Evolutionary conservation across 108 stramenopile genomes (phyloP).

Genomic region (Bacterosira constricta): DNA sequence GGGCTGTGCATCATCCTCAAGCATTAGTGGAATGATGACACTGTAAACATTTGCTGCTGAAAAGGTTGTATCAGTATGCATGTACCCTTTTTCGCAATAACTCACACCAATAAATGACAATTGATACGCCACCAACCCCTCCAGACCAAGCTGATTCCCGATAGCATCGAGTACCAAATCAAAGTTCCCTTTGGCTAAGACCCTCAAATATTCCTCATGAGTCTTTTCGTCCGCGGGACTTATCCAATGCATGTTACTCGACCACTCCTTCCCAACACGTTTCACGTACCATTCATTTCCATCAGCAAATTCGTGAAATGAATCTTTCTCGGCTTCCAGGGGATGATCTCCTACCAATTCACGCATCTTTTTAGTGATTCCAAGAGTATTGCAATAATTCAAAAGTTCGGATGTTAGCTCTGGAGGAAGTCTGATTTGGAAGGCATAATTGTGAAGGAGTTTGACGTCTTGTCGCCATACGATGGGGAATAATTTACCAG

Average conservation of each 20-base stretch:
- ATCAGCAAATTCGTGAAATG: slow-evolving; percentile 47
- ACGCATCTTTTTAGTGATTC: slow-evolving; percentile 42
- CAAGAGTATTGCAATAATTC: slow-evolving; percentile 42
- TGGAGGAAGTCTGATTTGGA: slow-evolving; percentile 54
- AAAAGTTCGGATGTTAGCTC: slow-evolving; percentile 48
- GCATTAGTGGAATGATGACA: slow-evolving; percentile 57
- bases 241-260: slow-evolving; percentile 70
- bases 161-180: slow-evolving; percentile 55
- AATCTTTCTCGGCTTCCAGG: slow-evolving; percentile 9
- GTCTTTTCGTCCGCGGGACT: slow-evolving; percentile 62
- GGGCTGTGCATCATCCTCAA: slow-evolving; percentile 45
- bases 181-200: slow-evolving; percentile 55
- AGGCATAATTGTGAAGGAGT: slow-evolving; percentile 25
- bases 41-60: slow-evolving; percentile 49
- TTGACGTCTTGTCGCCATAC: slow-evolving; percentile 31
- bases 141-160: slow-evolving; percentile 45
- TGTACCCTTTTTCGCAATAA: slow-evolving; percentile 35
- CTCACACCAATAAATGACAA: slow-evolving; percentile 55
- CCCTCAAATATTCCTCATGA: slow-evolving; percentile 56
- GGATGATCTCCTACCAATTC: slow-evolving; percentile 27
- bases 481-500: slow-evolving; percentile 57
- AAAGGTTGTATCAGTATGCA: slow-evolving; percentile 41
- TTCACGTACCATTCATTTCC: slow-evolving; percentile 61
- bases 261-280: slow-evolving; percentile 53
- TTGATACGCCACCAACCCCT: slow-evolving; percentile 50